Conservation (phyloP, 176 grass and related monocot genomes). For the Rhynchospora tenuis region DNA sequence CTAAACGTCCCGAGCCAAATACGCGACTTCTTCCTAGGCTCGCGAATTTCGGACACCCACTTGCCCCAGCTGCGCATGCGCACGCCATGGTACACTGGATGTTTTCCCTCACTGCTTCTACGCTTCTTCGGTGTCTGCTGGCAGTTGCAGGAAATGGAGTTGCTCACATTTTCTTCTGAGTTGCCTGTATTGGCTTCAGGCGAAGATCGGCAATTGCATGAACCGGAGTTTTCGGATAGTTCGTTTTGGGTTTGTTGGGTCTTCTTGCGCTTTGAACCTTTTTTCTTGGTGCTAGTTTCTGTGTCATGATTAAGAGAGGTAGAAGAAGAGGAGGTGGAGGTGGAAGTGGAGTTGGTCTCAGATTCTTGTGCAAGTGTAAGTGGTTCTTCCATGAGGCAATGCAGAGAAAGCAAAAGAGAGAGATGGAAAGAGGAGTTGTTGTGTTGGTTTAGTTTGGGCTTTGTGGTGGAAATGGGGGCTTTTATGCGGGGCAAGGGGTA, state of each 20-base stretch:
- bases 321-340: conserved; percentile 30
- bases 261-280: neutral
- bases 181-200: neutral
- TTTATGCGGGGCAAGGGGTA: conserved; percentile 6
- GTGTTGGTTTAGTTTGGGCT: conserved; percentile 12
- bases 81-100: conserved; percentile 75
- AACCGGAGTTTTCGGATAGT: neutral
- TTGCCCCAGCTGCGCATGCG: conserved; percentile 78
- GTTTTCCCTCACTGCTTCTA: conserved; percentile 59
- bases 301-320: conserved; percentile 7
- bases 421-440: conserved; percentile 17
- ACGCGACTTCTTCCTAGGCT: conserved; percentile 81
- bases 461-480: conserved; percentile 13
- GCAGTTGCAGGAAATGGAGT: conserved; percentile 8
- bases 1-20: conserved; percentile 91
- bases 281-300: neutral
- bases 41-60: conserved; percentile 91
- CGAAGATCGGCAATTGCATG: conserved; percentile 7
- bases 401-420: conserved; percentile 18
- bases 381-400: conserved; percentile 23
- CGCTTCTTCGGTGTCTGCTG: conserved; percentile 41
- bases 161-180: conserved; percentile 10
- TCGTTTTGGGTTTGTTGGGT: neutral
- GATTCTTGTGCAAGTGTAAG: conserved; percentile 21
- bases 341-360: conserved; percentile 22